phyloP scores from a whole-genome alignment of 1,139 yeast genomes.

The Yamadazyma friedrichii region DNA sequence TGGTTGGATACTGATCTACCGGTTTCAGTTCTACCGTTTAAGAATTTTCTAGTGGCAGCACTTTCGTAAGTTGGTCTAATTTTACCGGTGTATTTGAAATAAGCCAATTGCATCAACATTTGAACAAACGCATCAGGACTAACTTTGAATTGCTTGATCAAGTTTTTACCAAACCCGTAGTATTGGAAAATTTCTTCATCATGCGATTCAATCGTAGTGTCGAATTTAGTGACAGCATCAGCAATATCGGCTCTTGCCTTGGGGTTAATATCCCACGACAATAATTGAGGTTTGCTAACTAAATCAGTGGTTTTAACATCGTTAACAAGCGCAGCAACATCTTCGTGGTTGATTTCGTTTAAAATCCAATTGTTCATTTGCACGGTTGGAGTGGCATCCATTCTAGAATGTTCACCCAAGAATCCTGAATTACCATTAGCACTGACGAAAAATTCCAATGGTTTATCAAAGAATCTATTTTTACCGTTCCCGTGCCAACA shows the following conservation, averaged over 20 bases:
- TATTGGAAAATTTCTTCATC: constrained; percentile 69
- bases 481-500: constrained; percentile 95
- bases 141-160: constrained; percentile 64
- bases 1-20: constrained; percentile 85
- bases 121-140: constrained; percentile 82
- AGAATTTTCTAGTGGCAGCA: constrained; percentile 88
- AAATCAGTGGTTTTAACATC: constrained; percentile 22
- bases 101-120: constrained; percentile 72
- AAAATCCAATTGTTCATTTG: constrained; percentile 79
- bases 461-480: constrained; percentile 92
- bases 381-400: constrained; percentile 98
- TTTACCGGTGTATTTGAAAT: constrained; percentile 77
- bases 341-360: constrained; percentile 51
- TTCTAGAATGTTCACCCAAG: constrained; percentile 93
- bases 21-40: constrained; percentile 94
- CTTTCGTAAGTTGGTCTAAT: constrained; percentile 93
- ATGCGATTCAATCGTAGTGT: constrained; percentile 50
- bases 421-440: constrained; percentile 89
- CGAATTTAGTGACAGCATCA: constrained; percentile 56
- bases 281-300: constrained; percentile 21
- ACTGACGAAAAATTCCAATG: constrained; percentile 78
- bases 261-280: constrained; percentile 51
- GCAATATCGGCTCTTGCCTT: constrained; percentile 51
- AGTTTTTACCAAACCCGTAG: constrained; percentile 68
- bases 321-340: constrained; percentile 31